Conservation (phyloP, 1,284 basidiomycete genomes). For the Stygiomarasmius scandens region DNA sequence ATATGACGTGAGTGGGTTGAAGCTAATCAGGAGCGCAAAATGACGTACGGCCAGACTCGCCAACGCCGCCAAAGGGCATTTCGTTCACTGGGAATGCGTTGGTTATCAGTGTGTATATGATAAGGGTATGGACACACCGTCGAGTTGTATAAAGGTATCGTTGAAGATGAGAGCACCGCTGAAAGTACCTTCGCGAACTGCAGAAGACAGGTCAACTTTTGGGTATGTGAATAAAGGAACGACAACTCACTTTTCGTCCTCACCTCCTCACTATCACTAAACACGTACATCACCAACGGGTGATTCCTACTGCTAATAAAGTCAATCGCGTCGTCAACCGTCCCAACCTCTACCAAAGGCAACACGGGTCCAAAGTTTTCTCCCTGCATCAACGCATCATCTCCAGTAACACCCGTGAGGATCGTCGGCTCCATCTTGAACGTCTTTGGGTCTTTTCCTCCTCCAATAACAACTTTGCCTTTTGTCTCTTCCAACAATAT, state of each 20-base stretch:
- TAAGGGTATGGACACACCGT: slow-evolving; percentile 34
- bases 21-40: background rate
- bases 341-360: slow-evolving; percentile 62
- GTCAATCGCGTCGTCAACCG: slow-evolving; percentile 52
- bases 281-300: slow-evolving; percentile 54
- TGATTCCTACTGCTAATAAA: slow-evolving; percentile 49
- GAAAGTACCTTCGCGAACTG: slow-evolving; percentile 49
- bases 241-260: slow-evolving; percentile 40
- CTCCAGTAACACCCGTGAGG: slow-evolving; percentile 45
- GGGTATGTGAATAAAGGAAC: background rate
- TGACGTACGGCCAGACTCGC: slow-evolving; percentile 49
- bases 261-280: slow-evolving; percentile 42
- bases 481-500: slow-evolving; percentile 38
- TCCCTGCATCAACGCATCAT: slow-evolving; percentile 61
- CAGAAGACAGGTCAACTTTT: background rate
- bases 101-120: background rate
- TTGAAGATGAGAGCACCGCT: slow-evolving; percentile 59
- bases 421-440: slow-evolving; percentile 51
- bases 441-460: slow-evolving; percentile 31
- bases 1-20: background rate
- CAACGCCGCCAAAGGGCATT: slow-evolving; percentile 51
- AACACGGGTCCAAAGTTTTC: slow-evolving; percentile 75
- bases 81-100: slow-evolving; percentile 33
- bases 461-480: slow-evolving; percentile 57
- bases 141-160: slow-evolving; percentile 52